phyloP scores from a whole-genome alignment of 441 rosid genomes.

The Isatis lusitanica region DNA sequence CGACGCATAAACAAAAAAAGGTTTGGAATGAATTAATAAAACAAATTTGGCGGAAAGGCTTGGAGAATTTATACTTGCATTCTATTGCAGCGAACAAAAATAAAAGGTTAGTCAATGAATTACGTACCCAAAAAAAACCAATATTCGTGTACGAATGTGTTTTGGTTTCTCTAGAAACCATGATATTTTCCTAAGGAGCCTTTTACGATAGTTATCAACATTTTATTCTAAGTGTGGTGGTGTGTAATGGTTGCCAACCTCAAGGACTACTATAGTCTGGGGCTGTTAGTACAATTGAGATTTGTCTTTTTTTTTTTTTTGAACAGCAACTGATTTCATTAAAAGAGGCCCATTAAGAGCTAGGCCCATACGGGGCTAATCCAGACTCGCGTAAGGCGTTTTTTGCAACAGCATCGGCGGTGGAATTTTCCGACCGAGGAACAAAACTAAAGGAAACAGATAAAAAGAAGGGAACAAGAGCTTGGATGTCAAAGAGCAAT shows the following conservation, averaged over 20 bases:
- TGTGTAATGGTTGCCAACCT: neutral
- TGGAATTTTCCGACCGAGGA: no score
- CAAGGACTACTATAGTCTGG: neutral
- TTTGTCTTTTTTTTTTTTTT: no score
- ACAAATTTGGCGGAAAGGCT: conserved; percentile 16
- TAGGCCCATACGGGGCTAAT: no score
- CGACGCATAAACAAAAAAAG: conserved; percentile 15
- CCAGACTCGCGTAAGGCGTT: no score
- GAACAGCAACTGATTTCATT: no score
- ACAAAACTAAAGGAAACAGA: no score
- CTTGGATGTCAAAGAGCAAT: no score
- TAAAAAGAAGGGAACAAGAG: no score
- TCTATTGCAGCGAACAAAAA: conserved; percentile 21
- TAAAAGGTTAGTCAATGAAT: conserved; percentile 24
- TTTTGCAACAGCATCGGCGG: no score
- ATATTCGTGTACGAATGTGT: conserved; percentile 27
- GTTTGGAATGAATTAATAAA: neutral
- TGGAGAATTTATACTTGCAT: conserved; percentile 32
- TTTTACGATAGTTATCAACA: neutral
- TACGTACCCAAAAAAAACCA: neutral
- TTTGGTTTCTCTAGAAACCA: conserved; percentile 1
- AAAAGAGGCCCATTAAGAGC: no score
- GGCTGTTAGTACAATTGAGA: neutral
- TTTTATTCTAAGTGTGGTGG: no score
- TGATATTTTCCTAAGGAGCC: neutral